phyloP scores from a whole-genome alignment of 2,329 filamentous ascomycete genomes.

The Calycina herbarum region DNA sequence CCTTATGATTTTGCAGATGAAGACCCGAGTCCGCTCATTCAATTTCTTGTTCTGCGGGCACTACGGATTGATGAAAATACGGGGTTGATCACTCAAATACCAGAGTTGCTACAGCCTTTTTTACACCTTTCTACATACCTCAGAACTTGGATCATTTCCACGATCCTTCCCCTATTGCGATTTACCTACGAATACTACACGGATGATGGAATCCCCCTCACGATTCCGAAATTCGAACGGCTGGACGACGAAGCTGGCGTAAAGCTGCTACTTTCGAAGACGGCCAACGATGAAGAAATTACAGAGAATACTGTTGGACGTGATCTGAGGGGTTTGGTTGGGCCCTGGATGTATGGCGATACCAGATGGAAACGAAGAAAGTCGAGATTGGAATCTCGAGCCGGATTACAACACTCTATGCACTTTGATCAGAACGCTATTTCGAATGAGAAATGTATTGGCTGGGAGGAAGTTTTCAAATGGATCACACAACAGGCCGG shows the following conservation, averaged over 20 bases:
- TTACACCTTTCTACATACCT: conserved; percentile 60
- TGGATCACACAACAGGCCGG: conserved; percentile 65
- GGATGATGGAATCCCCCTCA: conserved; percentile 42
- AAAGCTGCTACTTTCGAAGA: conserved; percentile 60
- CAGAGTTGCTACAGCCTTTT: conserved; percentile 68
- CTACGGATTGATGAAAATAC: conserved; percentile 70
- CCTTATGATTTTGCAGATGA: conserved; percentile 48
- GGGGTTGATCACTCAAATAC: conserved; percentile 68
- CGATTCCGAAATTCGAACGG: conserved; percentile 63
- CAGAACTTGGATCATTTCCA: conserved; percentile 67
- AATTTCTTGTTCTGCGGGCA: conserved; percentile 68
- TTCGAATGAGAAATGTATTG: conserved; percentile 47
- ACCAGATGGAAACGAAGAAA: conserved; percentile 55
- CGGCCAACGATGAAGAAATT: conserved; percentile 43
- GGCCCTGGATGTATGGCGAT: conserved; percentile 71
- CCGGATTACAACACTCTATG: conserved; percentile 20
- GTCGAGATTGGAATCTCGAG: conserved; percentile 29
- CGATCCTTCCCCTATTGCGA: conserved; percentile 66
- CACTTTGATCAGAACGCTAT: conserved; percentile 29
- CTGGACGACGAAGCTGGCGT: conserved; percentile 61
- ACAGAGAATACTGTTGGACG: conserved; percentile 48
- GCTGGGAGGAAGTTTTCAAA: conserved; percentile 68
- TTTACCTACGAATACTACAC: conserved; percentile 71
- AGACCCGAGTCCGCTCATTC: conserved; percentile 55
- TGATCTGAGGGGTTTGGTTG: conserved; percentile 67